Evolutionary conservation across 129 eudicot species (phyloP).

Genomic region (Artemisia argyi): DNA sequence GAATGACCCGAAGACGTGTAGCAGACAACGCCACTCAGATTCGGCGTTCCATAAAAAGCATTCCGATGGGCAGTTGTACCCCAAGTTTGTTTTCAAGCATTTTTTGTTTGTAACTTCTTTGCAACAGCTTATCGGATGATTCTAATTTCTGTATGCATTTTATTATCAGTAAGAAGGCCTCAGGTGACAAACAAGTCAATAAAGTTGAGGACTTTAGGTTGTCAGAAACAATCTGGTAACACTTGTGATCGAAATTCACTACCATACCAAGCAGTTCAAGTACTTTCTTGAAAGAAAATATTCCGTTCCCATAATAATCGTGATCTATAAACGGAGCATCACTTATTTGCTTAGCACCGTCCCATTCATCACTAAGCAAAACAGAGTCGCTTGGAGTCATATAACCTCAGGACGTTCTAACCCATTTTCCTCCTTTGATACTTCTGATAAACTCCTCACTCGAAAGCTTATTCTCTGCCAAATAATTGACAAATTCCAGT

Average conservation of each 20-base stretch:
- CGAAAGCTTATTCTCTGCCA: no score
- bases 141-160: no score
- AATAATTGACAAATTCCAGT: no score
- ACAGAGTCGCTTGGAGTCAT: conserved; percentile 37
- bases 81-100: conserved; percentile 48
- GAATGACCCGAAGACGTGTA: conserved; percentile 43
- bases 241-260: conserved; percentile 21
- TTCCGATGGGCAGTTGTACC: conserved; percentile 46
- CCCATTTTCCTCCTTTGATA: no score
- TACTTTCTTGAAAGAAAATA: conserved; percentile 32
- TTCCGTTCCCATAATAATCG: conserved; percentile 38
- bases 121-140: conserved; percentile 31
- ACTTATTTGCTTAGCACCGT: conserved; percentile 43
- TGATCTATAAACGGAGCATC: conserved; percentile 49
- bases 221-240: no score
- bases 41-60: conserved; percentile 37
- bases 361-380: conserved; percentile 34
- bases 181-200: conserved; percentile 23
- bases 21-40: conserved; percentile 48
- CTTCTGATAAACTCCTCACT: no score
- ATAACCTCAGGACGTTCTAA: conserved; percentile 41
- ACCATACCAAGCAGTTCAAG: conserved; percentile 41
- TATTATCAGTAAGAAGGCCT: conserved; percentile 27
- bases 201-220: conserved; percentile 35
- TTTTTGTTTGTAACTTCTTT: conserved; percentile 26